phyloP scores from a whole-genome alignment of 2,329 filamentous ascomycete genomes.

The Zymoseptoria passerinii region DNA sequence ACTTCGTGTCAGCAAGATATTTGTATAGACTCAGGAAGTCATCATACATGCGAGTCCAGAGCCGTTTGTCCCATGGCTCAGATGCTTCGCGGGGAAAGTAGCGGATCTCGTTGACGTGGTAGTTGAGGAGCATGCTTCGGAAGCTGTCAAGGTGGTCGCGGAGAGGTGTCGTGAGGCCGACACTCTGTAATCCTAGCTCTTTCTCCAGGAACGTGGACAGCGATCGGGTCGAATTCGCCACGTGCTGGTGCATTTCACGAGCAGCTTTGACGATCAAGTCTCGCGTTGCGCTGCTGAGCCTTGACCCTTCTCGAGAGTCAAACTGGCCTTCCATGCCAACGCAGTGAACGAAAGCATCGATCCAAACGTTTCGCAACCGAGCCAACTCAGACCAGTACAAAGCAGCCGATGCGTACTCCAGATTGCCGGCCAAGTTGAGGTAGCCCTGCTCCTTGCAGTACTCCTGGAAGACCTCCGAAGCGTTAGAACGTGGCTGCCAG shows the following conservation, averaged over 20 bases:
- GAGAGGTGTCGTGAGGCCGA: conserved; percentile 55
- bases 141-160: conserved; percentile 65
- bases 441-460: conserved; percentile 67
- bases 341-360: conserved; percentile 67
- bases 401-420: conserved; percentile 59
- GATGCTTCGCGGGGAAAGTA: conserved; percentile 58
- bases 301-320: conserved; percentile 51
- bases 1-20: conserved; percentile 57
- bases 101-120: conserved; percentile 59
- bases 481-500: conserved; percentile 31
- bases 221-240: conserved; percentile 50
- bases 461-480: conserved; percentile 39
- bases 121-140: conserved; percentile 57
- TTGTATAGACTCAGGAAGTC: conserved; percentile 67
- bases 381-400: conserved; percentile 61
- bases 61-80: conserved; percentile 47
- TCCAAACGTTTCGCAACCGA: conserved; percentile 56
- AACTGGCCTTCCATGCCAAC: conserved; percentile 65
- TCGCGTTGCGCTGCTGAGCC: conserved; percentile 46
- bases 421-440: conserved; percentile 54
- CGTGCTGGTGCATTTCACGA: conserved; percentile 56
- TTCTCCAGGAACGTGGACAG: conserved; percentile 62
- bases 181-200: conserved; percentile 56
- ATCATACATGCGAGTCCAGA: conserved; percentile 54
- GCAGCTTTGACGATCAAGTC: conserved; percentile 57